Evolutionary conservation across 495 filamentous ascomycete species (phyloP).

Genomic region (Thermothielavioides terrestris): DNA sequence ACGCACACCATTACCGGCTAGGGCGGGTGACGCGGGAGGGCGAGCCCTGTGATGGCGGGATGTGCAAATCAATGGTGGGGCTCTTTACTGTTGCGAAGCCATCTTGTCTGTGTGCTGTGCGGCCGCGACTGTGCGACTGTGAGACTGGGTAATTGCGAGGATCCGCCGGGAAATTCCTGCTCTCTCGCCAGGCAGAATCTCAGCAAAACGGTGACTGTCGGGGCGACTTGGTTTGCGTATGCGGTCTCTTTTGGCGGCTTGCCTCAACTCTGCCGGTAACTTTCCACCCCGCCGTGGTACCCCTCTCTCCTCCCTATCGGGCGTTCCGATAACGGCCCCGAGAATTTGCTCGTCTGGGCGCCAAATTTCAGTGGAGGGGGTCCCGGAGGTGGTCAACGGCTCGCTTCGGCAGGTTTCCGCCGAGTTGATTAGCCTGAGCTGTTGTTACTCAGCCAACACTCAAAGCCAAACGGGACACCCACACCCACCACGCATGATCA

Average conservation of each 20-base stretch:
- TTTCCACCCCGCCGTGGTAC: background rate
- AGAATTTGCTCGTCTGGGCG: background rate
- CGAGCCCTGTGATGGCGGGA: background rate
- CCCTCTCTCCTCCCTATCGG: background rate
- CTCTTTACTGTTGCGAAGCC: slow-evolving; percentile 28
- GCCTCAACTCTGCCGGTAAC: background rate
- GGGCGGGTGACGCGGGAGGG: background rate
- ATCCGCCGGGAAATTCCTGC: background rate
- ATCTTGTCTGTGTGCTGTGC: slow-evolving; percentile 10
- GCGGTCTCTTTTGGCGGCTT: background rate
- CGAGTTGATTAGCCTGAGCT: background rate
- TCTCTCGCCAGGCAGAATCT: background rate
- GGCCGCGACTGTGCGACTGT: background rate
- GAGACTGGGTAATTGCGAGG: slow-evolving; percentile 1
- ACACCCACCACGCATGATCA: too few relatives aligned
- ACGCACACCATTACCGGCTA: too few relatives aligned
- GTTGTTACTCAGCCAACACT: background rate
- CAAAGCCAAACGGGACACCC: too few relatives aligned
- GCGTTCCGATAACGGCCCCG: slow-evolving; percentile 16
- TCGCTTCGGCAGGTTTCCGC: background rate
- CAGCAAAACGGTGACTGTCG: background rate
- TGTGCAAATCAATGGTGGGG: background rate
- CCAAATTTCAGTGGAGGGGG: slow-evolving; percentile 7
- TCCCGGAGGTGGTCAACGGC: background rate
- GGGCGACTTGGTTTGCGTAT: background rate